Conservation (phyloP, 345 rosid genomes). For the Aethionema arabicum region DNA sequence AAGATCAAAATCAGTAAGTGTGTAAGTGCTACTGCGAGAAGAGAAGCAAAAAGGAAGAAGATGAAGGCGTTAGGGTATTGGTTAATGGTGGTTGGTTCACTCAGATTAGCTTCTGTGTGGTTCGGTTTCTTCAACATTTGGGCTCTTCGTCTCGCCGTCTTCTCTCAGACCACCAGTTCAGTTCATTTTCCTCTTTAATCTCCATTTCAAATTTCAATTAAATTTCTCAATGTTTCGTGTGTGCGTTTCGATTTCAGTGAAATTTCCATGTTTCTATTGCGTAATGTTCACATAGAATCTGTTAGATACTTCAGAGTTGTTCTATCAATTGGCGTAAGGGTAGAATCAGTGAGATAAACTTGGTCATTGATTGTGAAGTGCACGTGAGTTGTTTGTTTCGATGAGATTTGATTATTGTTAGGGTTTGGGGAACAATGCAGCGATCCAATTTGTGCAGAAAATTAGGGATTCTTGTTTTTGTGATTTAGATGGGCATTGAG, state of each 20-base stretch:
- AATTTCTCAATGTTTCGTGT: not conserved
- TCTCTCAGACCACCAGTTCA: conserved; percentile 70
- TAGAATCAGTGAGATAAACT: not conserved
- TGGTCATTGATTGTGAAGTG: not conserved
- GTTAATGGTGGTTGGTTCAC: conserved; percentile 82
- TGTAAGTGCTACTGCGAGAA: not conserved
- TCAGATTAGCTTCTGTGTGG: conserved; percentile 91
- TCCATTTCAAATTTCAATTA: not conserved
- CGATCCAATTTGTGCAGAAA: conserved; percentile 2
- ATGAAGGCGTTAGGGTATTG: conserved; percentile 93
- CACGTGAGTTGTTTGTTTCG: not conserved
- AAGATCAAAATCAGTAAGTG: not conserved
- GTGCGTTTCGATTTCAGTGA: not conserved
- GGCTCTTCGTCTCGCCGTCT: conserved; percentile 90
- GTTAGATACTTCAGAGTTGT: not conserved
- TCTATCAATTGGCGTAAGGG: conserved; percentile 2
- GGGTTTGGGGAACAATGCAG: not conserved
- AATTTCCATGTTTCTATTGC: not conserved
- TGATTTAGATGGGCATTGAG: conserved; percentile 7
- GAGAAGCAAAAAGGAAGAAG: conserved; percentile 23
- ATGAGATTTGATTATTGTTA: conserved; percentile 14
- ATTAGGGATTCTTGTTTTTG: not conserved
- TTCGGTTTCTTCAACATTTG: conserved; percentile 91
- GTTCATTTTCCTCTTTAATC: conserved; percentile 3
- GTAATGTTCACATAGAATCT: conserved; percentile 15